Base-by-base conservation (phyloP, 495 filamentous ascomycete genomes). In the Gamarada debralockiae region DNA sequence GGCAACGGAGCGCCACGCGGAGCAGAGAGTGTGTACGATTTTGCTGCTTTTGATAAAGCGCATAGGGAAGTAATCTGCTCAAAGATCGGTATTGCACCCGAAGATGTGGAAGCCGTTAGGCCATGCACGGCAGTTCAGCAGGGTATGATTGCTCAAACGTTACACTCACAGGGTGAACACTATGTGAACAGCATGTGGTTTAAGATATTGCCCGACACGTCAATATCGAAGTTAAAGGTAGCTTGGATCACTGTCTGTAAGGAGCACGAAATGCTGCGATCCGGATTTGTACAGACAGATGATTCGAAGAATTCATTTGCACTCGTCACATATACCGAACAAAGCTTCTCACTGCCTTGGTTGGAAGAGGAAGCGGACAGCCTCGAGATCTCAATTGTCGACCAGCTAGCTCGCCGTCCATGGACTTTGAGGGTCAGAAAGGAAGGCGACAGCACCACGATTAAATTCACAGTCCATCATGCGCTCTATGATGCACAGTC, bases 401-500 rank as follows among this genome's bases (percentile, higher is more conserved):
- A 62, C 37, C 61, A 65, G 49, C 34, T 59, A 2, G 31, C 57
- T n/a, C 33, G 27, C 29, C 38, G 18, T 22, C 73, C 65, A 55
- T 81, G 72, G 82, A 55, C 58, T 56, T 73, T 83, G 37, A 50
- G 58, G 23, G 39, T 78, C 7, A 46, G 63, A 9, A 40, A 65
- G 31, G 48, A 59, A 0, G 48, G 59, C 6, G 40, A 34, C 1
- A 52, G 51, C 3, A 52, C 41, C 12, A 48, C 62, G 0, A 52
- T 85, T 10, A 62, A 74, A 34, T 71, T 87, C 38, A 79, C 72
- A 13, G 73, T 77, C 4, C 82, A 90, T 47, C 89, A 95, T 67
- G 85, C 86, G 2, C 68, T 95, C 1, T 93, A 90, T 56, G 89
- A 95, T 69, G 90, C 86, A 0, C 72, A 79, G 29, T 85, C 86